Conservation (phyloP, 2,329 filamentous ascomycete genomes). For the Aspergillus sp. region DNA sequence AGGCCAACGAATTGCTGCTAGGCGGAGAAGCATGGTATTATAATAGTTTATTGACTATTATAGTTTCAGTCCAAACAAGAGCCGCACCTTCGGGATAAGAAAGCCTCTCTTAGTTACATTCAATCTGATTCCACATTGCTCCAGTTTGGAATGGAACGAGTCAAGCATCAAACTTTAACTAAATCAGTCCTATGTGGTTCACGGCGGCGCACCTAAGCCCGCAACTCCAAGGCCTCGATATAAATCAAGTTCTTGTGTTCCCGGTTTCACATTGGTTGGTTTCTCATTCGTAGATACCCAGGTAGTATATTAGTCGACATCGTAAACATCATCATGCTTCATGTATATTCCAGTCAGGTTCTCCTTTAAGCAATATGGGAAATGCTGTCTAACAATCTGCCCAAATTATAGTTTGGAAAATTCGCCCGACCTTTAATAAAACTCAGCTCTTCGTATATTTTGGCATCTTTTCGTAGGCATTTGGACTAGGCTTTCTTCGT, state of each 20-base stretch:
- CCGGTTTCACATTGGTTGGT: not conserved
- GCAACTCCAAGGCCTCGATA: not conserved
- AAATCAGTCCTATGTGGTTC: not conserved
- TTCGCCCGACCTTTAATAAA: not conserved
- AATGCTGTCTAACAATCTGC: not conserved
- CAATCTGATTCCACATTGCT: not conserved
- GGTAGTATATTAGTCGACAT: not conserved
- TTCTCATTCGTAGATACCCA: not conserved
- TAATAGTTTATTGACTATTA: constrained; percentile 15
- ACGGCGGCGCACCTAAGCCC: too few relatives aligned
- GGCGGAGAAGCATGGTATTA: constrained; percentile 44
- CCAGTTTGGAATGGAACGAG: not conserved
- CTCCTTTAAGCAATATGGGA: not conserved
- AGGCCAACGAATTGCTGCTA: constrained; percentile 33
- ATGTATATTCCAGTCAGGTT: not conserved
- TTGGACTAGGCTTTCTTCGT: constrained; percentile 42
- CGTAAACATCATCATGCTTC: not conserved
- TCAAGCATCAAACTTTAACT: not conserved
- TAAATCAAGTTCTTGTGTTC: not conserved
- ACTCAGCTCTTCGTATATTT: constrained; percentile 25
- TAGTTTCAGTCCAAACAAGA: not conserved
- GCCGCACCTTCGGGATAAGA: not conserved
- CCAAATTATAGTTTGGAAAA: not conserved
- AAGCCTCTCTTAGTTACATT: not conserved
- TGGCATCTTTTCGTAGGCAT: constrained; percentile 50